Conservation (phyloP, 768 basidiomycete genomes). For the Macrolepiota albuminosa region DNA sequence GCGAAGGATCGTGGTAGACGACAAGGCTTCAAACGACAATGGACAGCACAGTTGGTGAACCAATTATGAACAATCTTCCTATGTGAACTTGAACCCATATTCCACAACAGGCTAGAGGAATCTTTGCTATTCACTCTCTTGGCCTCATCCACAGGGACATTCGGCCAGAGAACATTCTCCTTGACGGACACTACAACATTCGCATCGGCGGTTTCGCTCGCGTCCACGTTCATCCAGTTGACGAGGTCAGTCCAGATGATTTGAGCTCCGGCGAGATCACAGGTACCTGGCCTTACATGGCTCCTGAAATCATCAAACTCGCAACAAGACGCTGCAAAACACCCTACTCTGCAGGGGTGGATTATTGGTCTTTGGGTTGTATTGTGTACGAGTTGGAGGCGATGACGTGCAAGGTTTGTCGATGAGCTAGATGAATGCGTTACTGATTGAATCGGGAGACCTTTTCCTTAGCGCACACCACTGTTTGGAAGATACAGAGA, state of each 20-base stretch:
- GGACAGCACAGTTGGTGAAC: slow-evolving; percentile 1
- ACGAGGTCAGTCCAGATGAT: neutral
- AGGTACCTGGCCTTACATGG: slow-evolving; percentile 6
- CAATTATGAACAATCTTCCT: neutral
- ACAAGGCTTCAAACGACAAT: slow-evolving; percentile 1
- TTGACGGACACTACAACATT: neutral
- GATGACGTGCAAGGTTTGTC: neutral
- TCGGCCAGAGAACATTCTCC: slow-evolving; percentile 2
- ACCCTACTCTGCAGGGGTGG: neutral
- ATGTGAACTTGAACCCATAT: neutral
- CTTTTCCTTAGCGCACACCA: neutral
- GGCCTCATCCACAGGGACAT: slow-evolving; percentile 3
- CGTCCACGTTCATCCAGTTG: neutral
- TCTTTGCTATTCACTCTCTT: neutral
- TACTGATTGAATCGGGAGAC: neutral
- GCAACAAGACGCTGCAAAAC: neutral
- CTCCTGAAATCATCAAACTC: slow-evolving; percentile 1
- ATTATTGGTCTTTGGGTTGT: slow-evolving; percentile 5
- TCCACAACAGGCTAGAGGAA: neutral
- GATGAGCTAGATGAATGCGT: neutral
- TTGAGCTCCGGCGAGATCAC: neutral
- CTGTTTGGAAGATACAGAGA: neutral
- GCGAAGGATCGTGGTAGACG: neutral
- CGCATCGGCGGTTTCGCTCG: neutral
- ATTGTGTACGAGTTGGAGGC: slow-evolving; percentile 4